Base-by-base conservation (phyloP, 495 filamentous ascomycete genomes). In the Penicillium goetzii region DNA sequence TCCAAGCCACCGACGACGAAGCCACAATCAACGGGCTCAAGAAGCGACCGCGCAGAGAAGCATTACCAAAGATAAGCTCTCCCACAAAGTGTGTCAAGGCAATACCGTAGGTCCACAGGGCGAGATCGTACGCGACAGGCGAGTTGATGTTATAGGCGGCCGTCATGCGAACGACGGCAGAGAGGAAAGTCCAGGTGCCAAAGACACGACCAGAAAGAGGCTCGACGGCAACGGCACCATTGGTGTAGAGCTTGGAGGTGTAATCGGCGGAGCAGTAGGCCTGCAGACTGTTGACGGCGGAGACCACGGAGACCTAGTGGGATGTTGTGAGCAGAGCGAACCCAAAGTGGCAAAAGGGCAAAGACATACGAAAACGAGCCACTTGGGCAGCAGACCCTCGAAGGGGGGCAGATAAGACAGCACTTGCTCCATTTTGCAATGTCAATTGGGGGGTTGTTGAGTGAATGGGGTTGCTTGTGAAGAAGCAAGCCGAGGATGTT, bases 101-200 rank as follows among this genome's bases (percentile, higher is more conserved):
- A 66, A 97, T 83, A 1, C 81, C 83, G 73, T 91, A 97, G 0
- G 91, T 93, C 84, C 83, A 90, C 38, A 93, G 67, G 17, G 88
- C 90, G 34, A 98, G 78, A 66, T 95, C 83, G 69, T 97, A 99
- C 11, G 90, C 73, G 34, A 79, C 78, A 3, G 86, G 80, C 58
- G 90, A 85, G 41, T 84, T 78, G 60, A 97, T 89, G 74, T 97
- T 81, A 81, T 97, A 97, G 28, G 90, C 90, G 11, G 92, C 91
- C 68, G 95, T 96, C 64, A 93, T 70, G 32, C 95, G 86, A 53
- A 98, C 81, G 36, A 97, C 76, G 36, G 85, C 80, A 14, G 88
- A 84, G 54, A 97, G 74, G 64, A 94, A 83, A 0, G 93, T 97
- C 86, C 92, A 99, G 60, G 92, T 96, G 45, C 92, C 96, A 72